phyloP scores from a whole-genome alignment of 78 protist genomes.

The Protostelium mycophagum region DNA sequence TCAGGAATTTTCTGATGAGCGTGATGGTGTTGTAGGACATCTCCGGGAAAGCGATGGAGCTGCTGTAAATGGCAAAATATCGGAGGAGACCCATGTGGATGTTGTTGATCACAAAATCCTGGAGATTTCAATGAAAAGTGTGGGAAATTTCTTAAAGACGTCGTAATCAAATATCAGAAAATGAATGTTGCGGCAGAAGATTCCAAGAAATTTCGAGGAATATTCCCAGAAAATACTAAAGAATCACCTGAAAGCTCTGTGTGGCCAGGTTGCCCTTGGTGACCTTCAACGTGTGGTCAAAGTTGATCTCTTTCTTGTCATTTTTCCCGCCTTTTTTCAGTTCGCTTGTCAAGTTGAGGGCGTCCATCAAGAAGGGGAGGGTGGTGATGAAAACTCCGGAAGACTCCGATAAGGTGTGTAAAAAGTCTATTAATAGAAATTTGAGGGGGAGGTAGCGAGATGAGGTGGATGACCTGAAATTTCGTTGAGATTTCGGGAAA shows the following conservation, averaged over 20 bases:
- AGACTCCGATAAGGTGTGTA: conserved; percentile 34
- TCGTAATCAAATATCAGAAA: too few species aligned
- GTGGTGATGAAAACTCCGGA: conserved; percentile 43
- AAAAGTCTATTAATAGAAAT: conserved; percentile 34
- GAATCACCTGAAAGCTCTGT: neutral
- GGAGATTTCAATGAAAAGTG: neutral
- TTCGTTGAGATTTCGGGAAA: neutral
- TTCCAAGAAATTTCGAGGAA: too few species aligned
- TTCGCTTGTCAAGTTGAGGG: neutral
- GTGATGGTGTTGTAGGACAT: neutral
- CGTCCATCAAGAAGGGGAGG: conserved; percentile 34
- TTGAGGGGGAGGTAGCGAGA: conserved; percentile 68
- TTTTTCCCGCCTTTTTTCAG: neutral
- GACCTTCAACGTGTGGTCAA: neutral
- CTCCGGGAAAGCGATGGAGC: neutral
- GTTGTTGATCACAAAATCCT: neutral
- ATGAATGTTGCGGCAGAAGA: too few species aligned
- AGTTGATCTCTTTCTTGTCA: neutral
- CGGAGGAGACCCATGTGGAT: neutral
- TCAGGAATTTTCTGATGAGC: neutral
- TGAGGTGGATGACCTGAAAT: conserved; percentile 12
- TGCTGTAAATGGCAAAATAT: neutral
- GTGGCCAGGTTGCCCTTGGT: neutral
- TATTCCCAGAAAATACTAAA: too few species aligned
- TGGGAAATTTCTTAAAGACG: too few species aligned